Conservation (phyloP, 73 alveolate genomes). For the Strombidium stylifer region DNA sequence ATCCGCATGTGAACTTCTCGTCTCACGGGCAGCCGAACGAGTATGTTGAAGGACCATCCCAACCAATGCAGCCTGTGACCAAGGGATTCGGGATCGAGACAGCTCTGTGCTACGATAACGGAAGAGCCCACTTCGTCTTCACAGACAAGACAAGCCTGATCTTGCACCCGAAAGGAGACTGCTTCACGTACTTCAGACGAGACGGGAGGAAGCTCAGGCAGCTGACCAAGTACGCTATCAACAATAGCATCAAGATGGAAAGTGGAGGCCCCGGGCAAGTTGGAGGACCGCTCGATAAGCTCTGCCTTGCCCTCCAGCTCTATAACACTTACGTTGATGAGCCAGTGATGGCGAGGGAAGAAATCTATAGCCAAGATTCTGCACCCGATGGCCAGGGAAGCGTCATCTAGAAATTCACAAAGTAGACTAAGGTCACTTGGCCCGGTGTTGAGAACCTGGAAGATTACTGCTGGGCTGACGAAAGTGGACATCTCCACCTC, state of each 20-base stretch:
- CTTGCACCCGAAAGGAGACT: slow-evolving; percentile 42
- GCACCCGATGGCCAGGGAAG: neutral
- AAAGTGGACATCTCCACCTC: slow-evolving; percentile 5
- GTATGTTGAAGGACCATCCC: too few species aligned
- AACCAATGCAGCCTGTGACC: too few species aligned
- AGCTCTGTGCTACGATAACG: slow-evolving; percentile 19
- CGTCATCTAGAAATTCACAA: neutral
- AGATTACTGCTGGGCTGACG: slow-evolving; percentile 1
- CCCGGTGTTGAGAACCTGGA: slow-evolving; percentile 23
- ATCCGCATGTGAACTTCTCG: too few species aligned
- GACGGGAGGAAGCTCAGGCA: slow-evolving; percentile 44
- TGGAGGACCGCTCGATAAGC: slow-evolving; percentile 19
- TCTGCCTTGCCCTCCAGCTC: slow-evolving; percentile 8
- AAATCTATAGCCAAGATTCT: neutral
- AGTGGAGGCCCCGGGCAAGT: neutral
- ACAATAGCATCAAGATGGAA: too few species aligned
- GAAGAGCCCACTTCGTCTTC: slow-evolving; percentile 22
- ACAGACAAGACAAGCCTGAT: slow-evolving; percentile 22
- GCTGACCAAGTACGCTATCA: slow-evolving; percentile 22
- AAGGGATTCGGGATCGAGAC: too few species aligned
- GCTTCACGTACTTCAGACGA: slow-evolving; percentile 33
- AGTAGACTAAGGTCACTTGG: slow-evolving; percentile 17
- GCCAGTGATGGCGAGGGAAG: slow-evolving; percentile 29
- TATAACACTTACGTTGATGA: slow-evolving; percentile 24
- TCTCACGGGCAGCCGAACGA: too few species aligned